Evolutionary conservation across 2,329 filamentous ascomycete genomes (phyloP).

Genomic region (Xylaria sp.): DNA sequence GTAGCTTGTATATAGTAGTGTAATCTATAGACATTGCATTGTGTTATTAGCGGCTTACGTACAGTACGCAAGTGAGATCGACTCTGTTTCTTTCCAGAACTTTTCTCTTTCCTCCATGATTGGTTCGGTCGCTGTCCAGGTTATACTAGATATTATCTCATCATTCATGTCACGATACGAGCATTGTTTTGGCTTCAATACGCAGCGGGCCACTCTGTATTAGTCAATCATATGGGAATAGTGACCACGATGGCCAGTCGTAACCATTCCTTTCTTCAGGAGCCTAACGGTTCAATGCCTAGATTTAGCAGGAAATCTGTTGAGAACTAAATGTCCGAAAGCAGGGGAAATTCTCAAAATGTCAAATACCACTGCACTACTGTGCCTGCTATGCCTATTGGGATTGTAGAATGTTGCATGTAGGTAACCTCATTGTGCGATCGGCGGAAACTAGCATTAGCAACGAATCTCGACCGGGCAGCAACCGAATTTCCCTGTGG

Average conservation of each 20-base stretch:
- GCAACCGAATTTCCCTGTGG: constrained; percentile 39
- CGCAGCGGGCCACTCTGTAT: neutral
- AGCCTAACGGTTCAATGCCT: neutral
- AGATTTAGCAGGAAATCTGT: constrained; percentile 7
- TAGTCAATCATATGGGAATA: neutral
- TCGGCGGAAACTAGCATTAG: constrained; percentile 40
- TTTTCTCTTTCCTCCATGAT: constrained; percentile 12
- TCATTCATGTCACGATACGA: neutral
- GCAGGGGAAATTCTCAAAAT: constrained; percentile 11
- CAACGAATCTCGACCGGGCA: constrained; percentile 35
- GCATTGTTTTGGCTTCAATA: neutral
- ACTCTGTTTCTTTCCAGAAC: constrained; percentile 23
- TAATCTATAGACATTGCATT: constrained; percentile 28
- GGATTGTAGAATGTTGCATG: constrained; percentile 11
- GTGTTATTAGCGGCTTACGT: constrained; percentile 20
- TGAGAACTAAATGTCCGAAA: constrained; percentile 1
- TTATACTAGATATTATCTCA: neutral
- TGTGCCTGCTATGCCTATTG: constrained; percentile 1
- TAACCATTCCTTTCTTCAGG: neutral
- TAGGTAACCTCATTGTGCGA: constrained; percentile 35
- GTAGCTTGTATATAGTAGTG: constrained; percentile 17
- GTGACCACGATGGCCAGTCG: neutral
- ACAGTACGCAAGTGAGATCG: constrained; percentile 18
- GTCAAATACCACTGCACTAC: constrained; percentile 17
- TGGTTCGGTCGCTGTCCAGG: constrained; percentile 1